phyloP scores from a whole-genome alignment of 2,329 filamentous ascomycete genomes.

The Sporothrix protearum region DNA sequence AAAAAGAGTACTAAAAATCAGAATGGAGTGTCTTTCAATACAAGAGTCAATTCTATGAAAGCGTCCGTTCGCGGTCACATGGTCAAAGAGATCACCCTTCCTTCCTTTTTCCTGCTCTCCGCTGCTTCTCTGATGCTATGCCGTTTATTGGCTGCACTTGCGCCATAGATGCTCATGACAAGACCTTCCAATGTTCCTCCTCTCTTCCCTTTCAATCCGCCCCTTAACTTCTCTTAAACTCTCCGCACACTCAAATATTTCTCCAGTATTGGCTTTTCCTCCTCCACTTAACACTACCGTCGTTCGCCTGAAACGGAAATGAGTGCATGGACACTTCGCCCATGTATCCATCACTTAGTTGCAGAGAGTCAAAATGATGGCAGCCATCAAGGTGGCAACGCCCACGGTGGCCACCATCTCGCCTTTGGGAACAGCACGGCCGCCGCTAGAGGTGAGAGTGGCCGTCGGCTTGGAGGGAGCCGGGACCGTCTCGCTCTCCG shows the following conservation, averaged over 20 bases:
- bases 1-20: neutral
- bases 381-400: neutral
- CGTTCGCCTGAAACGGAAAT: neutral
- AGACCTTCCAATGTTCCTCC: neutral
- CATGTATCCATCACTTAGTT: neutral
- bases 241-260: neutral
- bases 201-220: neutral
- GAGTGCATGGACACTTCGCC: no score
- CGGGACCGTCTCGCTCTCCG: neutral
- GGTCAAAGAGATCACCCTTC: neutral
- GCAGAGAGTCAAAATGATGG: neutral
- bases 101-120: neutral
- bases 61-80: neutral
- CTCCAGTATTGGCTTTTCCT: no score
- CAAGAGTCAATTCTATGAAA: constrained; percentile 7
- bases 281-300: neutral
- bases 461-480: neutral
- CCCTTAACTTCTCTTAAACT: neutral
- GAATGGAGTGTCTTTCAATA: neutral
- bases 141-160: neutral
- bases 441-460: neutral
- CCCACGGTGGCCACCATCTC: neutral
- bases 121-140: neutral
- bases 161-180: constrained; percentile 3
- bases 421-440: neutral